phyloP scores from a whole-genome alignment of 441 rosid genomes.

The Erodium trifolium region DNA sequence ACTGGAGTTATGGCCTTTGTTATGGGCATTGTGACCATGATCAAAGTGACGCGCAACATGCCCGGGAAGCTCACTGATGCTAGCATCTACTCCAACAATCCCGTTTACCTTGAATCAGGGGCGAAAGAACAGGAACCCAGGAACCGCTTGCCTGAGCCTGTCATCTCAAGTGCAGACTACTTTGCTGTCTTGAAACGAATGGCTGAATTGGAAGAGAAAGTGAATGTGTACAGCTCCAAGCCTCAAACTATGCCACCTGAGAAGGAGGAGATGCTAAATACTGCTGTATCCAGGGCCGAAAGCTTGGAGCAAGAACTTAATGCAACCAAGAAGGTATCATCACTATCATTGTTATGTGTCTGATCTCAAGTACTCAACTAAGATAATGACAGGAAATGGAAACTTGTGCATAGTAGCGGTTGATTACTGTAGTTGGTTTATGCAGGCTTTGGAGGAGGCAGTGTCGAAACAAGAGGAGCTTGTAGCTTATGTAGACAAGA shows the following conservation, averaged over 20 bases:
- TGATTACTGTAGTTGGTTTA: background rate
- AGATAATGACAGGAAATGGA: background rate
- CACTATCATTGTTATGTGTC: background rate
- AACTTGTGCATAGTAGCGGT: background rate
- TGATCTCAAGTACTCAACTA: background rate
- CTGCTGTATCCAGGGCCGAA: slow-evolving; percentile 36
- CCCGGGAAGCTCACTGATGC: slow-evolving; percentile 56
- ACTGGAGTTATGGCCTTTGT: slow-evolving; percentile 70
- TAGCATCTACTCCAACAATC: slow-evolving; percentile 37
- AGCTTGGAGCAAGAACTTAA: slow-evolving; percentile 67
- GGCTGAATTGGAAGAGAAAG: slow-evolving; percentile 71
- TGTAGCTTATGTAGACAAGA: slow-evolving; percentile 59
- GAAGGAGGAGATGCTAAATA: no score
- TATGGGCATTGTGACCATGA: slow-evolving; percentile 69
- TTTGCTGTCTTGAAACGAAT: slow-evolving; percentile 52
- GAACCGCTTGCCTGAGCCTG: slow-evolving; percentile 17
- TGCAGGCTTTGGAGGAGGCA: slow-evolving; percentile 71
- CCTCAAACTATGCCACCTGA: no score
- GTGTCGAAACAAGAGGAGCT: slow-evolving; percentile 60
- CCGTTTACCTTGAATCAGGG: slow-evolving; percentile 29
- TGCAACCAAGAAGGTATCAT: slow-evolving; percentile 60
- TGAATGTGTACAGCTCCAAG: slow-evolving; percentile 34
- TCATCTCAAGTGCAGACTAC: slow-evolving; percentile 43
- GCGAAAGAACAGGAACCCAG: slow-evolving; percentile 26
- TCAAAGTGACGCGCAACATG: slow-evolving; percentile 61